Percentiles rank a stretch among this genome's conserved stretches.
These are phyloP conservation scores for Ascochyta lentis DNA, from an alignment of 2,329 filamentous ascomycete genomes.

Conservation along the genomic window DNA sequence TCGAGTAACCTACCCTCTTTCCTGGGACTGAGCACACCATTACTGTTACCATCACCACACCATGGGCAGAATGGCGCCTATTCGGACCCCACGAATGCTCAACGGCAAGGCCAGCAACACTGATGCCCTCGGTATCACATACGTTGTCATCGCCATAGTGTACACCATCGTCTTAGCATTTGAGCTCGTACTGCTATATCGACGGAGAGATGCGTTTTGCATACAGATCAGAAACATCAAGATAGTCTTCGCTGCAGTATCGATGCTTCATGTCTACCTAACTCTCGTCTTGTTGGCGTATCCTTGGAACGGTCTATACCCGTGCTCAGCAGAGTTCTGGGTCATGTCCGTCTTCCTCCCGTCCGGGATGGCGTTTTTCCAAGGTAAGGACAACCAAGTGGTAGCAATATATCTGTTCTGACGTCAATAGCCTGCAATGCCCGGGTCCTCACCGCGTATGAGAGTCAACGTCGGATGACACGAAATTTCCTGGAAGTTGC, in stretches of 20 bases:
- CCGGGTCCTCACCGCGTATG: conserved; percentile 45
- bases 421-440: conserved; percentile 42
- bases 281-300: conserved; percentile 47
- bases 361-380: conserved; percentile 49
- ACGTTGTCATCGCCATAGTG: conserved; percentile 40
- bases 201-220: conserved; percentile 38
- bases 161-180: conserved; percentile 43
- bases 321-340: conserved; percentile 49
- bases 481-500: conserved; percentile 45
- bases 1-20: background rate
- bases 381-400: conserved; percentile 29
- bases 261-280: conserved; percentile 47
- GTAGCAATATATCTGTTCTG: conserved; percentile 1
- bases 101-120: conserved; percentile 41
- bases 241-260: conserved; percentile 43
- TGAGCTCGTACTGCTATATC: conserved; percentile 42
- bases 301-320: conserved; percentile 44
- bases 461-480: conserved; percentile 44
- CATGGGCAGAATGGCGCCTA: conserved; percentile 43
- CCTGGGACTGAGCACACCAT: background rate
- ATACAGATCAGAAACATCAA: conserved; percentile 44
- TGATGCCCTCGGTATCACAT: conserved; percentile 42
- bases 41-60: conserved; percentile 15
- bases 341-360: conserved; percentile 49
- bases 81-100: conserved; percentile 34